Percentiles rank a stretch among this genome's conserved stretches.
These are phyloP conservation scores for Lachnellula occidentalis DNA, from an alignment of 2,329 filamentous ascomycete genomes.

Conservation along the genomic window DNA sequence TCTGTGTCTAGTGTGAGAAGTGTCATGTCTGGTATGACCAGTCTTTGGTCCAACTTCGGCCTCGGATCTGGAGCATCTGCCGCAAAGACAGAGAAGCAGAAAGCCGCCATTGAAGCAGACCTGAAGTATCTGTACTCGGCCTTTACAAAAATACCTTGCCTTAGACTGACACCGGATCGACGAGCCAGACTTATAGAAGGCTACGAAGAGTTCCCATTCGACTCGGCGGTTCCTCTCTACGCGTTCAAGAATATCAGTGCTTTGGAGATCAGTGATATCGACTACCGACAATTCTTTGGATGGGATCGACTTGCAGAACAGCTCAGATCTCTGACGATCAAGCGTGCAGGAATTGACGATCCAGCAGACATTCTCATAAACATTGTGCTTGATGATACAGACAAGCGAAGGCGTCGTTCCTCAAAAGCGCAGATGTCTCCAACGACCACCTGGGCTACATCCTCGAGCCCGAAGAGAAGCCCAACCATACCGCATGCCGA, in stretches of 20 bases:
- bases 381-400: constrained; percentile 94
- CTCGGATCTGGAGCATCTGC: constrained; percentile 73
- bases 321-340: constrained; percentile 81
- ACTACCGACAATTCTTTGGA: constrained; percentile 94
- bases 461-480: constrained; percentile 54
- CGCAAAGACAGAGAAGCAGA: constrained; percentile 83
- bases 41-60: constrained; percentile 84
- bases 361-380: constrained; percentile 84
- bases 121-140: constrained; percentile 95
- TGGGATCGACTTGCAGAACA: constrained; percentile 95
- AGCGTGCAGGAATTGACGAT: constrained; percentile 82
- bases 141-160: constrained; percentile 94
- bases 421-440: constrained; percentile 82
- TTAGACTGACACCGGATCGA: constrained; percentile 87
- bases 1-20: constrained; percentile 96
- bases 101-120: constrained; percentile 77
- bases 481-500: constrained; percentile 61
- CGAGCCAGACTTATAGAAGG: constrained; percentile 83
- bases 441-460: constrained; percentile 60
- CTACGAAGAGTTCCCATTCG: constrained; percentile 97
- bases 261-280: constrained; percentile 89
- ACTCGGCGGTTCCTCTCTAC: constrained; percentile 92
- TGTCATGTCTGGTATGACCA: constrained; percentile 95
- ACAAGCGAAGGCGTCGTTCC: constrained; percentile 80
- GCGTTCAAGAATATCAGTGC: constrained; percentile 96